Evolutionary conservation across 306 rosid genomes (phyloP).

Genomic region (Dryas drummondii): DNA sequence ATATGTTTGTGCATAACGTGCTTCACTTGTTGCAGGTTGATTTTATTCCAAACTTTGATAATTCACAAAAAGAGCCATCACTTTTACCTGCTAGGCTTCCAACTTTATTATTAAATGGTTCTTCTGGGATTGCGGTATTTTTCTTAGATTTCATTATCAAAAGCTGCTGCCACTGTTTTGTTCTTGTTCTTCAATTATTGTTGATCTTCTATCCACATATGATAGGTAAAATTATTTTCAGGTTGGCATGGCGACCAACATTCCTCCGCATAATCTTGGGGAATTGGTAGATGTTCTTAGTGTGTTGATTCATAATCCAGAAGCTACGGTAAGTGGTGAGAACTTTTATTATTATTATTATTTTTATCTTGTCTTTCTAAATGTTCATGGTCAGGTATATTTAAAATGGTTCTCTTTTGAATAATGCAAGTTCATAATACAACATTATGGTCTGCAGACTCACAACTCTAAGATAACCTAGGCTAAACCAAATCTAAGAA

Average conservation of each 20-base stretch:
- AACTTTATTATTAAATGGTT: constrained; percentile 81
- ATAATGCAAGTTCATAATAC: not conserved
- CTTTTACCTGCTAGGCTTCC: constrained; percentile 96
- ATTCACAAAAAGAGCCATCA: constrained; percentile 91
- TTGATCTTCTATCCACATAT: constrained; percentile 22
- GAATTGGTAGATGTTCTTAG: constrained; percentile 89
- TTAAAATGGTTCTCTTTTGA: constrained; percentile 8
- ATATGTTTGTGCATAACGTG: constrained; percentile 17
- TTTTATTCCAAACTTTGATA: constrained; percentile 88
- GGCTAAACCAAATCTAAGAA: too few species aligned
- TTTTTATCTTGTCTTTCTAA: not conserved
- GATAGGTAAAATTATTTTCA: constrained; percentile 29
- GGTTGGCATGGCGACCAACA: constrained; percentile 99
- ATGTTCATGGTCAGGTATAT: not conserved
- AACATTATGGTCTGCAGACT: too few species aligned
- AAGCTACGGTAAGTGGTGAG: constrained; percentile 73
- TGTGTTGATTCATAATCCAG: constrained; percentile 87
- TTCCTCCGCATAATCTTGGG: constrained; percentile 98
- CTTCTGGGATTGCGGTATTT: constrained; percentile 98
- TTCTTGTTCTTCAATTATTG: constrained; percentile 7
- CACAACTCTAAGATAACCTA: too few species aligned
- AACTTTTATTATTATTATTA: not conserved
- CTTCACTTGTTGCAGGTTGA: constrained; percentile 63
- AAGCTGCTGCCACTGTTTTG: constrained; percentile 6
- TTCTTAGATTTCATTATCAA: constrained; percentile 4